phyloP scores from a whole-genome alignment of 2,329 filamentous ascomycete genomes.

The Helotiales sp. region DNA sequence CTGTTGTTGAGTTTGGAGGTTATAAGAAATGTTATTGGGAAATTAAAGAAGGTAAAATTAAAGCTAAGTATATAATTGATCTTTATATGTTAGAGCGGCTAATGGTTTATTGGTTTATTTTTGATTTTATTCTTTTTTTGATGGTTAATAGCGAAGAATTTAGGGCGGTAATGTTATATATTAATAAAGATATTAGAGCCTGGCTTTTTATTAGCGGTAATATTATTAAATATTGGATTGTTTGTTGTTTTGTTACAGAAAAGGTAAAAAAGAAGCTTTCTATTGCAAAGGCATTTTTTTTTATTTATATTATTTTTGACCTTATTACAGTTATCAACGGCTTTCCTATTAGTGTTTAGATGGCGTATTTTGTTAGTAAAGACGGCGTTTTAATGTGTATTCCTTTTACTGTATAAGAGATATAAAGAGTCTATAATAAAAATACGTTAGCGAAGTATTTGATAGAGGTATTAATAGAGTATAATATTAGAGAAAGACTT shows the following conservation, averaged over 20 bases:
- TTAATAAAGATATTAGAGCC: too few relatives aligned
- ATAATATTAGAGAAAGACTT: not conserved
- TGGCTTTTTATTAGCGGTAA: not conserved
- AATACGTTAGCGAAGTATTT: not conserved
- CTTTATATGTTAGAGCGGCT: not conserved
- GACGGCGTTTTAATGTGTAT: not conserved
- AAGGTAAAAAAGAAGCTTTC: not conserved
- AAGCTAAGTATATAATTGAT: not conserved
- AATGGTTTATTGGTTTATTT: not conserved
- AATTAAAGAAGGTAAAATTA: not conserved
- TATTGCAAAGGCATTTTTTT: not conserved
- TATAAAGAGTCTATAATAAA: not conserved
- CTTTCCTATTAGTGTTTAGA: not conserved
- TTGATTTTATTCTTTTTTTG: not conserved
- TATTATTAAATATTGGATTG: not conserved
- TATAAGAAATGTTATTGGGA: not conserved
- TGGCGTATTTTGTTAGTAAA: not conserved
- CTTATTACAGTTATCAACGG: not conserved
- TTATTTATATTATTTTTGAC: not conserved
- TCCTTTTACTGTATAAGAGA: not conserved
- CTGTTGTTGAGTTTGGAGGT: not conserved
- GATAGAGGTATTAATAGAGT: not conserved
- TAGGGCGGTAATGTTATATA: not conserved
- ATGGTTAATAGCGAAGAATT: not conserved
- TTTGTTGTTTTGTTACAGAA: not conserved